Evolutionary conservation across 1,139 yeast species (phyloP).

Genomic region (Yamadazyma spencermartinsiae): DNA sequence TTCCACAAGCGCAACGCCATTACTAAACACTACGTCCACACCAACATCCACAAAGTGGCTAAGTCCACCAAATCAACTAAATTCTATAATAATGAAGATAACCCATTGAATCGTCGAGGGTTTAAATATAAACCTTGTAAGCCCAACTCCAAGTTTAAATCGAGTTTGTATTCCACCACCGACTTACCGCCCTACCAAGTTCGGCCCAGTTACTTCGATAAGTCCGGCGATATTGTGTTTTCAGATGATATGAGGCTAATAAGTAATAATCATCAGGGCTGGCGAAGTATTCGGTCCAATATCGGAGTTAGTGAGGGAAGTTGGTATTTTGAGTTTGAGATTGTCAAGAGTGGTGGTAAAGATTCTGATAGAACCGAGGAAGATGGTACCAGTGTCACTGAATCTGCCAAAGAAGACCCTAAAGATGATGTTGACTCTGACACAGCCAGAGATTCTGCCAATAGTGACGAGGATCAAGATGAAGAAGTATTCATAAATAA

Average conservation of each 20-base stretch:
- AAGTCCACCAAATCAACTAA: conserved; percentile 22
- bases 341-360: conserved; percentile 47
- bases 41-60: no score
- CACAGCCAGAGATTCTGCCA: not conserved
- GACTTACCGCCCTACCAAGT: conserved; percentile 71
- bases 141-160: conserved; percentile 62
- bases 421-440: conserved; percentile 76
- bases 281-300: conserved; percentile 79
- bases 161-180: conserved; percentile 68
- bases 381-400: conserved; percentile 78
- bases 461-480: not conserved
- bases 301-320: conserved; percentile 76
- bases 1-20: conserved; percentile 16
- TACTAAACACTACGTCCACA: conserved; percentile 10
- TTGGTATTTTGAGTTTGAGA: conserved; percentile 75
- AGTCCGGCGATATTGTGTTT: conserved; percentile 60
- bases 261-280: conserved; percentile 66
- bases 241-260: conserved; percentile 37
- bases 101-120: conserved; percentile 78
- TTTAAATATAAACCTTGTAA: conserved; percentile 80
- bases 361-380: conserved; percentile 59
- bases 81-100: conserved; percentile 63
- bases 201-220: conserved; percentile 69
- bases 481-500: conserved; percentile 4
- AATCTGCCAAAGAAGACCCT: no score